Evolutionary conservation across 2,329 filamentous ascomycete genomes (phyloP).

Genomic region (Fusarium austroafricanum): DNA sequence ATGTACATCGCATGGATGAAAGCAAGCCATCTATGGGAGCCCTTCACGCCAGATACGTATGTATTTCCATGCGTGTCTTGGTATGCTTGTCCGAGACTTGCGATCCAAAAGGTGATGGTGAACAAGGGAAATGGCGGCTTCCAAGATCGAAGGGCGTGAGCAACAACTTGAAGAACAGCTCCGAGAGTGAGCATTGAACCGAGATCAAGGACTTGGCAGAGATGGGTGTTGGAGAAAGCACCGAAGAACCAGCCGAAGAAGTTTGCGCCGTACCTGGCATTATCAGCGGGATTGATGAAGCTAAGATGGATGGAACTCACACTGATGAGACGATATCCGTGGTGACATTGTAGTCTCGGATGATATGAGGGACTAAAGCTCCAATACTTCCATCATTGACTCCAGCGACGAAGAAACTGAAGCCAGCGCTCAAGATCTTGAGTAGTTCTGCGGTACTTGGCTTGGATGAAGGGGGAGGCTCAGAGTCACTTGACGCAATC

Average conservation of each 20-base stretch:
- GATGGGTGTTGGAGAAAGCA: slow-evolving; percentile 66
- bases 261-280: slow-evolving; percentile 62
- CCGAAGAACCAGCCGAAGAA: slow-evolving; percentile 71
- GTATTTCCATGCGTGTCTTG: slow-evolving; percentile 74
- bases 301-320: slow-evolving; percentile 48
- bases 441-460: slow-evolving; percentile 38
- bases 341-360: slow-evolving; percentile 65
- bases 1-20: slow-evolving; percentile 74
- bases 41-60: slow-evolving; percentile 64
- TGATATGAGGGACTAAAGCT: slow-evolving; percentile 71
- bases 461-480: not conserved
- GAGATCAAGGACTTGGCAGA: slow-evolving; percentile 63
- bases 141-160: slow-evolving; percentile 67
- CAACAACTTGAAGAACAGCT: slow-evolving; percentile 64
- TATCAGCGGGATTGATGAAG: not conserved
- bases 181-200: slow-evolving; percentile 68
- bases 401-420: slow-evolving; percentile 74
- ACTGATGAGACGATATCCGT: slow-evolving; percentile 64
- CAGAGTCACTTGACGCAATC: not conserved
- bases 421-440: slow-evolving; percentile 66
- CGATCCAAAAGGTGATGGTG: slow-evolving; percentile 67
- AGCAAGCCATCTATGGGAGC: slow-evolving; percentile 69
- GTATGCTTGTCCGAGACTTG: slow-evolving; percentile 69
- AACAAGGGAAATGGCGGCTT: slow-evolving; percentile 68
- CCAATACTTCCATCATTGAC: slow-evolving; percentile 74